Base-by-base conservation (phyloP, 1,284 basidiomycete species). In the Clitocybe nebularis region DNA sequence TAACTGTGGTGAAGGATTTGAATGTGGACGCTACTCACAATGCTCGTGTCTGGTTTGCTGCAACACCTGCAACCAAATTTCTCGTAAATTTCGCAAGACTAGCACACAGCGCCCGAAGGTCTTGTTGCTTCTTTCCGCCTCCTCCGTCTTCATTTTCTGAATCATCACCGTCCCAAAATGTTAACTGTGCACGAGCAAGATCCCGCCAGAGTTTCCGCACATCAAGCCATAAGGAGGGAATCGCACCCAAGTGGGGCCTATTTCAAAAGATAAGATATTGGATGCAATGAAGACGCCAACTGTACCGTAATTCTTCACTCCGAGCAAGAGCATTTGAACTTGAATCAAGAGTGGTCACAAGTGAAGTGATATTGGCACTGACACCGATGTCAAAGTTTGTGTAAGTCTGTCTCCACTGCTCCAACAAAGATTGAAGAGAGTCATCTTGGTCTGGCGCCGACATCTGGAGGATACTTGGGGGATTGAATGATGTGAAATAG, bases 71-170 rank as follows among this genome's bases (percentile, higher is more conserved):
- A 21, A 84, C 80, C 9, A 90, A 63, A 58, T 90, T 90, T 46
- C 88, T 75, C 4, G 84, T 89, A 54, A 90, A 84, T 50, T 74
- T 81, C 3, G 79, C 79, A n/a, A 86, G 52, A 50, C 68, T 73
- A 11, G 68, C 60, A 38, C 69, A 69, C 2, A 81, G 59, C 0
- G 49, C 44, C 35, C 61, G 63, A 11, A 72, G 56, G 26, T 56
- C 51, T 14, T 57, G 43, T 44, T 65, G 59, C 41, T 61, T 63
- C 39, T 55, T 41, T 38, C 55, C 52, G 22, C 51, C 51, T 22
- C 44, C 53, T 34, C 51, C 58, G 14, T 57, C 60, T 29, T 68
- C 67, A 17, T 62, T 61, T 26, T 67, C 66, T n/a, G 62, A 61
- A 24, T 71, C 69, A 40, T 71, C 72, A 23, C 61, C 68, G 32